Base-by-base conservation (phyloP, 106 monocot genomes). In the Acanthochlamys bracteata region DNA sequence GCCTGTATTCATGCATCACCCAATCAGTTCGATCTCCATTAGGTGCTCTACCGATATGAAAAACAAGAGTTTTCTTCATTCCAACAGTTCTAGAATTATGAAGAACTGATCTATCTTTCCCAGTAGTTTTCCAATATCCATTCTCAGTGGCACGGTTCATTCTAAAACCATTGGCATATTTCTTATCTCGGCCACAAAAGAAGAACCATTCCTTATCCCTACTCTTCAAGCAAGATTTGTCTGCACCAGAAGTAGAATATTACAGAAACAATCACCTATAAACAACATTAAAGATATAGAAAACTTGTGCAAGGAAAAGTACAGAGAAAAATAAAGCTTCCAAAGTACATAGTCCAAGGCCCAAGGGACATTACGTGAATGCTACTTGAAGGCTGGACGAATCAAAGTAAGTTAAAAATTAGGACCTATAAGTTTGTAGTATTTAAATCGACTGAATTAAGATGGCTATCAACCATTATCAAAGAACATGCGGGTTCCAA, bases 81-180 rank as follows among this genome's bases (percentile, higher is more conserved):
- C 87, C 92, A 17, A 84, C 79, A 42, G 73, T 84, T 51, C 58
- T 68, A 39, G 75, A 72, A 0, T 82, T 74, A 42, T 84, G 47
- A 53, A 45, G 20, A 23, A 92, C 57, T 13, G 65, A 16, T 46
- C 79, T 80, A 53, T 84, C 87, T 39, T 67, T 86, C 20, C 92
- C 92, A 20, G 87, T 92, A 10, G 92, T 71, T 56, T 92, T 92
- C 92, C 87, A 92, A 24, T 63, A 87, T 42, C 92, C 92, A 62
- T 24, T 57, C 24, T 79, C 70, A 66, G 92, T 87, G 10, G 83
- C 73, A 39, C 92, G 86, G 51, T 82, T 92, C 14, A 59, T 74
- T 42, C 87, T 78, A 20, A 53, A 55, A n/a, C 84, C 76, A 52
- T 79, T 78, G 17, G 74, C 25, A 65, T 82, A 87, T 24, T 81